Evolutionary conservation across 768 basidiomycete genomes (phyloP).

Genomic region (Rhizopogon sp.): DNA sequence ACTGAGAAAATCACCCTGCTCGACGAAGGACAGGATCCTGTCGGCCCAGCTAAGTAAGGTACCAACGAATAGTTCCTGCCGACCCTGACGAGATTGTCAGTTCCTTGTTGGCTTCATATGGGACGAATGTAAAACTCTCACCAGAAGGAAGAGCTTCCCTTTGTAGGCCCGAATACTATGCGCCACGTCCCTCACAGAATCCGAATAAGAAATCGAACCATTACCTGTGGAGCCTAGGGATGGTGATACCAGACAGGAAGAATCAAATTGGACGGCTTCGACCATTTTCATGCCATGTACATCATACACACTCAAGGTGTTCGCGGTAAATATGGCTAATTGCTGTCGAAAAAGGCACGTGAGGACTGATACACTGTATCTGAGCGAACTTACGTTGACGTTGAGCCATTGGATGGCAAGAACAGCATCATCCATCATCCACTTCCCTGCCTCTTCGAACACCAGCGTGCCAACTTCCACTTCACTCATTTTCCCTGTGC

Average conservation of each 20-base stretch:
- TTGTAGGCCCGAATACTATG: conserved; percentile 82
- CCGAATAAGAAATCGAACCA: conserved; percentile 42
- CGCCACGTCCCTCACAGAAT: conserved; percentile 48
- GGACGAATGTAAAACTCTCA: conserved; percentile 34
- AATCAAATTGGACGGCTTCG: conserved; percentile 58
- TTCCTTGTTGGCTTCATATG: neutral
- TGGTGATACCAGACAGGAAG: conserved; percentile 51
- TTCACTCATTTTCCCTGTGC: conserved; percentile 54
- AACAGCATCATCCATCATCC: conserved; percentile 57
- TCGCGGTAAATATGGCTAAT: conserved; percentile 56
- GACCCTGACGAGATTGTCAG: conserved; percentile 40
- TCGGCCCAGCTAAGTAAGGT: conserved; percentile 95
- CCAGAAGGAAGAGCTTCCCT: conserved; percentile 86
- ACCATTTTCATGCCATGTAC: conserved; percentile 48
- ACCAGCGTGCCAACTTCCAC: conserved; percentile 62
- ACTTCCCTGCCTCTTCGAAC: conserved; percentile 56
- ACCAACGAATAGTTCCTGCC: conserved; percentile 68
- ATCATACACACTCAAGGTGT: conserved; percentile 67
- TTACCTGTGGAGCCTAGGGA: conserved; percentile 42
- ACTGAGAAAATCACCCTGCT: conserved; percentile 81
- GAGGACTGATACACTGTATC: neutral
- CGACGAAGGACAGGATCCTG: conserved; percentile 76
- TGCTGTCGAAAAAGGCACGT: conserved; percentile 41
- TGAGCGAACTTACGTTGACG: conserved; percentile 63
- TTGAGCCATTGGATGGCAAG: conserved; percentile 87